These are phyloP conservation scores for Acanthamoeba royreba DNA, from an alignment of 208 protist species.

Conservation along the genomic window DNA sequence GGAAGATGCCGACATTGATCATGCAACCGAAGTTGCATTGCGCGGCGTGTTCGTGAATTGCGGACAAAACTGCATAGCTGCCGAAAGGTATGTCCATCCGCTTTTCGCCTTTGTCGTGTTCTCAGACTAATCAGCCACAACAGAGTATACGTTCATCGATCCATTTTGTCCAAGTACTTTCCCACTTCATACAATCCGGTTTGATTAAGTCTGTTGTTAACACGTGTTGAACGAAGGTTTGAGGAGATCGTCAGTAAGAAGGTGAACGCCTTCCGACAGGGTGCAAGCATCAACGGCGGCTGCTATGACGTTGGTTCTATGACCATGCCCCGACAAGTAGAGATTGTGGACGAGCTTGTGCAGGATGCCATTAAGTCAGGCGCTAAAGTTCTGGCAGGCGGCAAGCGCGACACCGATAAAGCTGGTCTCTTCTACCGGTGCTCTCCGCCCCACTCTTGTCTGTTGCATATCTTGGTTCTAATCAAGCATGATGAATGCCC, in stretches of 20 bases:
- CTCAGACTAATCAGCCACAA: no score
- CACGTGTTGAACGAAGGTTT: constrained; percentile 59
- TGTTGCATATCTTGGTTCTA: constrained; percentile 37
- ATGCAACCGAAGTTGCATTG: constrained; percentile 85
- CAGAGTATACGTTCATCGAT: constrained; percentile 72
- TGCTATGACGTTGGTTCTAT: constrained; percentile 87
- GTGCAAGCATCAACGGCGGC: constrained; percentile 54
- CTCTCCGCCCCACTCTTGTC: neutral
- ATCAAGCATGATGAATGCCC: constrained; percentile 72
- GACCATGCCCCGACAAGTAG: constrained; percentile 89
- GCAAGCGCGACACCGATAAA: constrained; percentile 69
- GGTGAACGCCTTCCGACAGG: constrained; percentile 68
- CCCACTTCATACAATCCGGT: constrained; percentile 71
- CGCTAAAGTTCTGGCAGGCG: constrained; percentile 86
- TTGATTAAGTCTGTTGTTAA: constrained; percentile 55
- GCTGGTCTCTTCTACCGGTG: neutral
- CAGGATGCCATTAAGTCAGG: constrained; percentile 87
- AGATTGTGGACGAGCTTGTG: constrained; percentile 89
- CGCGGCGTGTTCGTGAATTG: constrained; percentile 90
- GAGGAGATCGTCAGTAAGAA: neutral
- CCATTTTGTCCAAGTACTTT: constrained; percentile 86
- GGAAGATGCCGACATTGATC: constrained; percentile 56
- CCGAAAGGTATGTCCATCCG: no score
- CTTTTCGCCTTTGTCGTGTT: no score
- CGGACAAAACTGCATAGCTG: constrained; percentile 90